phyloP scores from a whole-genome alignment of 1,284 basidiomycete species.

The Pisolithus thermaeus region DNA sequence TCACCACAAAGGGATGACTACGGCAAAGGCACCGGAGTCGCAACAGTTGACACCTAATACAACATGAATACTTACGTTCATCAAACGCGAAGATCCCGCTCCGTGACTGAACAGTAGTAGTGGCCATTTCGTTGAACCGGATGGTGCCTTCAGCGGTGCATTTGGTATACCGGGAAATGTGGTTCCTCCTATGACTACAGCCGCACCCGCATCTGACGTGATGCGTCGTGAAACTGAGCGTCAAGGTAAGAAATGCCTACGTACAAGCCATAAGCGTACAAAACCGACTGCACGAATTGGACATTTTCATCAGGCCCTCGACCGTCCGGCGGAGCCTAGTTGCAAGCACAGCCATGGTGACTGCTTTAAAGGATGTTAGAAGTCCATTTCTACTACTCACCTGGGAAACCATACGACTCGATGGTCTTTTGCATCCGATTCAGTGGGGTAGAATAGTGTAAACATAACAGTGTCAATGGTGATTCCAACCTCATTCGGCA shows the following conservation, averaged over 20 bases:
- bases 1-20: slow-evolving; percentile 34
- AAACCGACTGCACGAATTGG: slow-evolving; percentile 25
- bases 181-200: slow-evolving; percentile 31
- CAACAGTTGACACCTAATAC: background rate
- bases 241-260: background rate
- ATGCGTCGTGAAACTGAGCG: slow-evolving; percentile 14
- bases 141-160: slow-evolving; percentile 24
- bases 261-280: slow-evolving; percentile 19
- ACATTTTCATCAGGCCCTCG: slow-evolving; percentile 34
- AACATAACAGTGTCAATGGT: slow-evolving; percentile 33
- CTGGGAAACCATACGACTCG: slow-evolving; percentile 27
- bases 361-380: background rate
- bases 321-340: slow-evolving; percentile 29
- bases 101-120: slow-evolving; percentile 37
- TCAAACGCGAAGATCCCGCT: slow-evolving; percentile 33
- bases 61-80: slow-evolving; percentile 26
- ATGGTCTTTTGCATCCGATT: slow-evolving; percentile 7
- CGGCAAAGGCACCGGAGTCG: background rate
- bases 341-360: background rate
- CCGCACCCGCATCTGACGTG: slow-evolving; percentile 12
- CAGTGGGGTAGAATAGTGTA: slow-evolving; percentile 36
- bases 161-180: slow-evolving; percentile 33
- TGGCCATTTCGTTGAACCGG: slow-evolving; percentile 25
- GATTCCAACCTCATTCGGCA: slow-evolving; percentile 20
- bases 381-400: slow-evolving; percentile 8